Evolutionary conservation across 2,329 filamentous ascomycete genomes (phyloP), one percentile per base, ranked within the genome.

Genomic region (Aspergillus candidus): DNA sequence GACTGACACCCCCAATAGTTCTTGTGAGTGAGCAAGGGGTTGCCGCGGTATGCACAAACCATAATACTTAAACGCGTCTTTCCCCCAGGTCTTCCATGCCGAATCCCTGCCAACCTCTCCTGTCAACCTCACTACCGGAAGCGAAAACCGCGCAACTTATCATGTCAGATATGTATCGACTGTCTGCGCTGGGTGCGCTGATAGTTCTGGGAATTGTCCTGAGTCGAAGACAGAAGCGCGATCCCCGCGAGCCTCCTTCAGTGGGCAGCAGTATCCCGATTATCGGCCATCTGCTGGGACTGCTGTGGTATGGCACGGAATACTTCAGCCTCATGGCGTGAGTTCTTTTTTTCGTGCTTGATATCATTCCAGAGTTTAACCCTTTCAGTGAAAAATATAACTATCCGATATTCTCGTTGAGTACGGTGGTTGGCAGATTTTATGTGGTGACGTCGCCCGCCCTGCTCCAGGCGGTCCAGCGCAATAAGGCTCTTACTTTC

Each of bases 181-280:
- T 15, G 15, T 15, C 4, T 15, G 15, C 15, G 15, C 15, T 15
- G 15, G 15, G 15, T 4, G 15, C 15, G 15, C 15, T 15, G 15
- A 4, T 15, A 15, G 4, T 4, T 15, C 15, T 15, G 15, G 15
- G 15, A 15, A 4, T 15, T 15, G 2, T 15, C 15, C 15, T 15
- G 15, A 15, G 15, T 15, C 15, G 15, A 15, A 15, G 15, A 4
- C 15, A 15, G 15, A 50, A 42, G 27, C 43, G 41, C 31, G 58
- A 62, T 36, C 51, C 57, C 11, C 55, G 55, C 7, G 59, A 62
- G 38, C 59, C 59, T 3, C 57, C 58, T 0, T 12, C 45, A 10
- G 41, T 60, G 17, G 35, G 35, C 7, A 43, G 40, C 18, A 30
- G 34, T 4, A 54, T 63, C 31, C 61, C 60, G 1, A n/a, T 62